A percentile compares a stretch with the other conserved stretches of the same genome.
Conservation (phyloP, 192 early-diverging fungal species). For the Jimgerdemannia flammicorona region DNA sequence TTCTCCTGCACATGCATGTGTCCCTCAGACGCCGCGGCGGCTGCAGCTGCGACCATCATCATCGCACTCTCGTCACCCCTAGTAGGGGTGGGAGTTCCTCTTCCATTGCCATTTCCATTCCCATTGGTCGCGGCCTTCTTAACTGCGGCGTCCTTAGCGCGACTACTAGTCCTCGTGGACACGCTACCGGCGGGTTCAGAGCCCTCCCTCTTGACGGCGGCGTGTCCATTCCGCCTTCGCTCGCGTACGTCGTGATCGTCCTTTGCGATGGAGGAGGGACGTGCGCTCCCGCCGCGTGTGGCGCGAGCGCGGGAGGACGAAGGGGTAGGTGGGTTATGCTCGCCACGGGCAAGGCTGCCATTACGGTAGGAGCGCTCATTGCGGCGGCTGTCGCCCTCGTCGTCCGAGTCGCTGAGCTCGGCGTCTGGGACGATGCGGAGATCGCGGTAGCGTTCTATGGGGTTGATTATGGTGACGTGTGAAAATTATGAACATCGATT, state of each 20-base stretch:
- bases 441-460: constrained; percentile 50
- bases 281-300: background rate
- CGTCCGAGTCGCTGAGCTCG: constrained; percentile 69
- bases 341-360: background rate
- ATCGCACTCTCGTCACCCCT: background rate
- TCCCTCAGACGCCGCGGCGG: background rate
- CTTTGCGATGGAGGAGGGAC: too few species aligned
- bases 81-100: background rate
- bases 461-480: background rate
- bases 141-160: background rate
- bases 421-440: constrained; percentile 50
- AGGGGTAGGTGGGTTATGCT: background rate
- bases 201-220: background rate
- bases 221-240: background rate
- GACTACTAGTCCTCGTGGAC: background rate
- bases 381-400: constrained; percentile 10
- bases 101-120: background rate
- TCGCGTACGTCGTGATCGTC: background rate
- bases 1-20: background rate
- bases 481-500: background rate
- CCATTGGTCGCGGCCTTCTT: background rate
- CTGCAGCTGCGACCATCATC: background rate
- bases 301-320: background rate
- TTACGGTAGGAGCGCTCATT: background rate
- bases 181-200: background rate